Conservation (phyloP, 805 yeast species). For the Blastobotrys parvus region DNA sequence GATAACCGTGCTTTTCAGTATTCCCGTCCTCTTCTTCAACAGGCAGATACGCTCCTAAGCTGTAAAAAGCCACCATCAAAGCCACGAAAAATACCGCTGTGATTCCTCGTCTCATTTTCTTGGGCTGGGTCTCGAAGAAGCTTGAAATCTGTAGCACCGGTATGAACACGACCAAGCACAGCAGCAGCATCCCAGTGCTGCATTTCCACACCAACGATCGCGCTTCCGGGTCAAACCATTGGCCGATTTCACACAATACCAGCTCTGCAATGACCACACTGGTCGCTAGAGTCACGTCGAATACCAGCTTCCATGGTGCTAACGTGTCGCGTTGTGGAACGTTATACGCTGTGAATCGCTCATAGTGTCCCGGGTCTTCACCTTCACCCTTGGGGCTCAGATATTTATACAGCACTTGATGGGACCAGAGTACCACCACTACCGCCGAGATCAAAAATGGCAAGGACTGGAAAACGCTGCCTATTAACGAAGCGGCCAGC, state of each 20-base stretch:
- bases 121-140: conserved; percentile 6
- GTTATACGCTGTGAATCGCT: neutral
- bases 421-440: conserved; percentile 9
- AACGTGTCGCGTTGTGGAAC: too few species aligned
- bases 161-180: conserved; percentile 23
- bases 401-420: conserved; percentile 7
- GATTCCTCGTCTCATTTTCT: conserved; percentile 5
- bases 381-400: conserved; percentile 2
- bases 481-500: neutral
- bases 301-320: conserved; percentile 2
- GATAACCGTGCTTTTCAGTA: too few species aligned
- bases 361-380: neutral
- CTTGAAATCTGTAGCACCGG: conserved; percentile 23
- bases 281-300: conserved; percentile 13
- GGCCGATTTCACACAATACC: conserved; percentile 31
- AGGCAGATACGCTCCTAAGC: conserved; percentile 24
- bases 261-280: conserved; percentile 27
- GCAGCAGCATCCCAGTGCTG: conserved; percentile 19
- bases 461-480: conserved; percentile 3
- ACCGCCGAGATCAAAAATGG: conserved; percentile 9
- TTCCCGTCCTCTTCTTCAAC: conserved; percentile 7
- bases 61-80: conserved; percentile 23
- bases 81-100: conserved; percentile 13
- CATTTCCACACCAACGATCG: conserved; percentile 22
- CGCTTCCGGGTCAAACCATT: conserved; percentile 16